Base-by-base conservation (phyloP, 2,329 filamentous ascomycete species). In the Colletotrichum navitas region DNA sequence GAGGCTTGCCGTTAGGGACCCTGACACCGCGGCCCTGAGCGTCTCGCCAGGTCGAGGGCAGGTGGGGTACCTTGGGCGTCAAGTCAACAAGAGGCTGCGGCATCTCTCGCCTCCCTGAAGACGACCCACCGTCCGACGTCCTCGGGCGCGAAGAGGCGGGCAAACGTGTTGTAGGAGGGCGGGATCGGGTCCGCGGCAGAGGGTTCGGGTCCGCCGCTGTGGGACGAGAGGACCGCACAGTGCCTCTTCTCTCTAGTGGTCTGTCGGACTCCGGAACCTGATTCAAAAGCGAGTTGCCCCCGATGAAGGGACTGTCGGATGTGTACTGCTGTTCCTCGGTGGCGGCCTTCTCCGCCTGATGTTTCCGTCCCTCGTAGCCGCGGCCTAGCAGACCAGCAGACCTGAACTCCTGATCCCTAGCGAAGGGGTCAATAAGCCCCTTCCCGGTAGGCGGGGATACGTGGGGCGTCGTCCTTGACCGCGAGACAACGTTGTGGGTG, bases 81-180 rank as follows among this genome's bases (percentile, higher is more conserved):
- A 94, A 85, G 76, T 93, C 92, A 39, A 94, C 81, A 7, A 94
- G 84, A 1, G 92, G 92, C 73, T 89, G 90, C 3, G 85, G 85
- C 75, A 77, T 79, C 14, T 80, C 67, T 26, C 74, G 76, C 59
- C 77, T 75, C 64, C 80, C 76, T 63, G 77, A 45, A 43, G 71
- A 69, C 6, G 73, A 70, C 21, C 64, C 68, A 6, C 70, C 67
- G 49, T 74, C 74, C 14, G 74, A 75, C 18, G 73, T 67, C 34
- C 60, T 52, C 49, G 73, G 36, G 43, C 72, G 66, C 78, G 80
- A 68, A 16, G 76, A 77, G 5, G 78, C 75, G 16, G 74, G 73
- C 39, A 78, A 78, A 29, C 76, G 77, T 59, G 71, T 60, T 36
- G 60, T 64, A 12, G 55, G 26, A 43, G 76, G 72, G 7, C 74